phyloP scores from a whole-genome alignment of 768 basidiomycete species.

The Tricholoma saponaceum region DNA sequence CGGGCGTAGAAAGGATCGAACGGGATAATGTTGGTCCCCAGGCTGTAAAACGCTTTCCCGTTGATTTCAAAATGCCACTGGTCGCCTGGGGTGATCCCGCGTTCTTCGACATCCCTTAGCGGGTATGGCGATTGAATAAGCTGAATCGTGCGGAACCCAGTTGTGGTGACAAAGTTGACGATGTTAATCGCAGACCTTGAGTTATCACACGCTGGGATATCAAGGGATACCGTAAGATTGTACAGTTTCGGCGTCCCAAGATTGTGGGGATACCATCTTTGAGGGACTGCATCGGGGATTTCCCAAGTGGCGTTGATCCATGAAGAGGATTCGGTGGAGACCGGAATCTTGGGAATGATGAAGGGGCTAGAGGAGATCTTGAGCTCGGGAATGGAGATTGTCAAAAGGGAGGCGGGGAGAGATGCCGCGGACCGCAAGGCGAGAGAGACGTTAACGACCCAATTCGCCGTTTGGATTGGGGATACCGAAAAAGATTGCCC shows the following conservation, averaged over 20 bases:
- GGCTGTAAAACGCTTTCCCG: slow-evolving; percentile 50
- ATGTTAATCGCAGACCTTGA: slow-evolving; percentile 6
- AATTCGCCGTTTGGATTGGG: slow-evolving; percentile 45
- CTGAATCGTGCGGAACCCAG: slow-evolving; percentile 55
- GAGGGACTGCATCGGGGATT: slow-evolving; percentile 40
- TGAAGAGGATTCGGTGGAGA: slow-evolving; percentile 24
- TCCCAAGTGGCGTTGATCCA: slow-evolving; percentile 42
- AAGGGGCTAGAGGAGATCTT: slow-evolving; percentile 34
- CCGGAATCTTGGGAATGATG: slow-evolving; percentile 16
- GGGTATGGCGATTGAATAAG: slow-evolving; percentile 46
- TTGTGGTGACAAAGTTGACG: slow-evolving; percentile 39
- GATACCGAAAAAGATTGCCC: slow-evolving; percentile 42
- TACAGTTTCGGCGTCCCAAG: slow-evolving; percentile 54
- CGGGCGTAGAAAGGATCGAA: slow-evolving; percentile 59
- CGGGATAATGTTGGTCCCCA: slow-evolving; percentile 57
- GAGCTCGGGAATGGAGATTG: slow-evolving; percentile 45
- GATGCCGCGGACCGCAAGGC: slow-evolving; percentile 39
- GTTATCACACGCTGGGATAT: slow-evolving; percentile 15
- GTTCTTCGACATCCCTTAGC: slow-evolving; percentile 35
- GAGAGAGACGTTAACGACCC: slow-evolving; percentile 53
- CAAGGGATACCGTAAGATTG: slow-evolving; percentile 42
- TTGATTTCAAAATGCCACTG: slow-evolving; percentile 60
- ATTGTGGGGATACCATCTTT: slow-evolving; percentile 53
- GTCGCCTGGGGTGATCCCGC: slow-evolving; percentile 56
- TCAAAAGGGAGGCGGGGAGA: slow-evolving; percentile 31